Base-by-base conservation (phyloP, 768 basidiomycete species). In the Lentinula aciculospora region DNA sequence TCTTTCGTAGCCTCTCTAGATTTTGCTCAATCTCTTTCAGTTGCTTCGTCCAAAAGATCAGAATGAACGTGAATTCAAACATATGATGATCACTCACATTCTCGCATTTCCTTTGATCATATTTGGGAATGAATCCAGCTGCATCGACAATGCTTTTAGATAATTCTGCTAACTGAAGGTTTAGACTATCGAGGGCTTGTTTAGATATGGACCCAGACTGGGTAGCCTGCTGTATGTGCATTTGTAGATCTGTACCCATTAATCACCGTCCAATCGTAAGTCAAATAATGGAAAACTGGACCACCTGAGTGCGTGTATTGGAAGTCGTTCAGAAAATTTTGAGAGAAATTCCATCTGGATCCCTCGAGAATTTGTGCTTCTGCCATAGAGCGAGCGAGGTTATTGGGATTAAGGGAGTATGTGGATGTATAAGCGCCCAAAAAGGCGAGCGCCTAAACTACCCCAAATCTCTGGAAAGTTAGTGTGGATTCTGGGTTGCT, bases 81-180 rank as follows among this genome's bases (percentile, higher is more conserved):
- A 21, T 12, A 54, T 17, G 31, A n/a, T n/a, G 23, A 44, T 53
- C 25, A 74, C 83, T 55, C 62, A 90, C 89, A 64, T 74, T 70
- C 67, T 88, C 86, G 65, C 79, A 87, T 64, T 84, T 85, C 55
- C 85, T 78, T 65, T 88, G 89, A 68, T 91, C 88, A 65, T 89
- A 90, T 37, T 78, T 74, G 3, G 89, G 86, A 45, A 93, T 71
- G 58, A 78, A 82, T 6, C 79, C 78, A 8, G 81, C 82, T 4
- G 85, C 88, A 66, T 85, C 86, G 5, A 77, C 73, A 17, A 92
- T 75, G 23, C 74, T 74, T 64, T 85, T 92, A 44, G 81, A 75
- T 44, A 90, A 68, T 59, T 79, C 81, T 3, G 84, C 79, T 19
- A 86, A 68, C 40, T 81, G 80, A 8, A 73, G 60, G 3, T 82